Conservation (phyloP, 2,329 filamentous ascomycete genomes). For the Phymatotrichopsis omnivora region DNA sequence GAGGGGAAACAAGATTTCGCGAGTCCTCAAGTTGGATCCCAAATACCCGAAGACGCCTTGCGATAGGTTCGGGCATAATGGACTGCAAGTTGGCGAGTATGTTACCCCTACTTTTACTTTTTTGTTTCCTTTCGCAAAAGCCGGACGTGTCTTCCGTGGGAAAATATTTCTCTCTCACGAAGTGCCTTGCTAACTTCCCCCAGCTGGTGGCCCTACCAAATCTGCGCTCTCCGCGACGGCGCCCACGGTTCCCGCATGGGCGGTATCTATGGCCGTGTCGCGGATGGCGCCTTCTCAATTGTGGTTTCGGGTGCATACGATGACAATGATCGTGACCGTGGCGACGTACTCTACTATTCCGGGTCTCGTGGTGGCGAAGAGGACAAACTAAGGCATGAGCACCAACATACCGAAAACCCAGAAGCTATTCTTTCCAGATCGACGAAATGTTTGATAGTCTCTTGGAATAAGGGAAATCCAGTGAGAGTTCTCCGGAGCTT, state of each 20-base stretch:
- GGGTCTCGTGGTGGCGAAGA: conserved; percentile 11
- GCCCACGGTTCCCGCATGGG: conserved; percentile 43
- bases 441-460: conserved; percentile 45
- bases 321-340: conserved; percentile 31
- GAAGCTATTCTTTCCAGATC: conserved; percentile 15
- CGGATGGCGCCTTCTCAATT: conserved; percentile 45
- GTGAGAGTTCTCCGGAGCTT: conserved; percentile 45
- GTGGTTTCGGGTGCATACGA: conserved; percentile 41
- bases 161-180: background rate
- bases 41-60: background rate
- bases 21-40: conserved; percentile 10
- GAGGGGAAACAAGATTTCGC: background rate
- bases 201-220: conserved; percentile 47
- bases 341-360: conserved; percentile 34
- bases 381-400: background rate
- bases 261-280: conserved; percentile 43
- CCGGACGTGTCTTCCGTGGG: no score
- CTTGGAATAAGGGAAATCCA: conserved; percentile 35
- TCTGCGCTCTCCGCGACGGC: conserved; percentile 44
- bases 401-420: background rate
- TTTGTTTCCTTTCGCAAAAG: background rate
- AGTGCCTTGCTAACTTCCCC: background rate
- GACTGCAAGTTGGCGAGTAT: conserved; percentile 34
- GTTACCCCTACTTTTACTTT: conserved; percentile 1
- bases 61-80: conserved; percentile 34